These are phyloP conservation scores for Phaeosphaeriaceae sp. DNA, from an alignment of 2,329 filamentous ascomycete species.

Conservation along the genomic window DNA sequence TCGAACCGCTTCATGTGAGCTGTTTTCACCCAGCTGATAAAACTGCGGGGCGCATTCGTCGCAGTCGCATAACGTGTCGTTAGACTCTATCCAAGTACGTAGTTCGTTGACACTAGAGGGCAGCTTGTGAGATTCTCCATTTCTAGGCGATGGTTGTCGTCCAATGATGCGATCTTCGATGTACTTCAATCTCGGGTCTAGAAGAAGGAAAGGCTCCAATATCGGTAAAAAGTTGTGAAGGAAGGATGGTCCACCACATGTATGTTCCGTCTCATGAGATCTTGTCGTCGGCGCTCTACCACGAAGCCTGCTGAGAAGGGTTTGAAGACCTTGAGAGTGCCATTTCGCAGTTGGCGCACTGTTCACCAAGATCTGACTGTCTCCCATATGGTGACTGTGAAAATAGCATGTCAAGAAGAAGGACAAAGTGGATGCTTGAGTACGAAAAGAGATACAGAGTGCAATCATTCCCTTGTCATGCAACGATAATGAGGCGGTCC, in stretches of 20 bases:
- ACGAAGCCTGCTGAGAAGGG: neutral
- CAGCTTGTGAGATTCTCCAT: neutral
- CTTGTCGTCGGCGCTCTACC: neutral
- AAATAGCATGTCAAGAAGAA: neutral
- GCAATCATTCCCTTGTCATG: neutral
- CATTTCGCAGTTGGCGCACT: constrained; percentile 10
- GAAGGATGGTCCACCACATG: constrained; percentile 17
- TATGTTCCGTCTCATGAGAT: constrained; percentile 1
- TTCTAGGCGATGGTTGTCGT: constrained; percentile 3
- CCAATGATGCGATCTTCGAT: constrained; percentile 23
- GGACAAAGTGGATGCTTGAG: neutral
- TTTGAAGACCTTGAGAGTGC: constrained; percentile 13
- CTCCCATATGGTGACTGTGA: neutral
- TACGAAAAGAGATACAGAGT: neutral
- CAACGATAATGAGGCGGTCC: neutral
- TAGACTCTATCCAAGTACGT: constrained; percentile 7
- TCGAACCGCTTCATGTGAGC: constrained; percentile 16
- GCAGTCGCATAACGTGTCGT: constrained; percentile 14
- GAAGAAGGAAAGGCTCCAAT: constrained; percentile 18
- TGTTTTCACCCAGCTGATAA: constrained; percentile 14
- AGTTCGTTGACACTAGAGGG: constrained; percentile 13
- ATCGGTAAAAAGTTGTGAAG: constrained; percentile 21
- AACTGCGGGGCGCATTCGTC: constrained; percentile 21
- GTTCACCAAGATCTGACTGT: neutral
- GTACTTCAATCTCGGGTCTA: constrained; percentile 22